phyloP scores from a whole-genome alignment of 1,139 yeast species.

The Arxiozyma heterogenica region DNA sequence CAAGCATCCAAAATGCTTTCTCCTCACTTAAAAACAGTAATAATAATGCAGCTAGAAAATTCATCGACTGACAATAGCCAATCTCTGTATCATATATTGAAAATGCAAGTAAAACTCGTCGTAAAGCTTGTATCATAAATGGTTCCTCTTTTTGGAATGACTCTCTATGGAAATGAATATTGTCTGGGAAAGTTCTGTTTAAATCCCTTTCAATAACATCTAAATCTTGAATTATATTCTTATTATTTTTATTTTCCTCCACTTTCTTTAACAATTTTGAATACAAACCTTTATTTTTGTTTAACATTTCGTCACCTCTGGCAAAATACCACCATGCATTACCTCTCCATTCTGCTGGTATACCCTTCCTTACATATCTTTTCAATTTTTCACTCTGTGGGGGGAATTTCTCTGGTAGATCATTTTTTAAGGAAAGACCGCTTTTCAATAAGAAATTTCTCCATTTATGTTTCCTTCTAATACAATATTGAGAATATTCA shows the following conservation, averaged over 20 bases:
- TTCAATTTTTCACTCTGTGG: slow-evolving; percentile 59
- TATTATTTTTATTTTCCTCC: slow-evolving; percentile 19
- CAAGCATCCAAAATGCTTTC: slow-evolving; percentile 89
- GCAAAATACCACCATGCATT: slow-evolving; percentile 95
- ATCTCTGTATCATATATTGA: slow-evolving; percentile 79
- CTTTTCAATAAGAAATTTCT: slow-evolving; percentile 48
- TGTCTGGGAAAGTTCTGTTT: slow-evolving; percentile 91
- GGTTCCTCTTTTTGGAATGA: slow-evolving; percentile 39
- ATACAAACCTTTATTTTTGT: slow-evolving; percentile 63
- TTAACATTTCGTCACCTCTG: slow-evolving; percentile 66
- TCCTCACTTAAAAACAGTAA: slow-evolving; percentile 83
- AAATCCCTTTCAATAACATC: slow-evolving; percentile 91
- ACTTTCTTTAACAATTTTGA: slow-evolving; percentile 47
- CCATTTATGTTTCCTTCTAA: slow-evolving; percentile 72
- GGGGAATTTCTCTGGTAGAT: slow-evolving; percentile 21
- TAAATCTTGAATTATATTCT: slow-evolving; percentile 46
- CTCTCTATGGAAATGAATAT: slow-evolving; percentile 53
- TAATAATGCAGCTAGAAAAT: slow-evolving; percentile 79
- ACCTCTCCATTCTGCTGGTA: slow-evolving; percentile 96
- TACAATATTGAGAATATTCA: slow-evolving; percentile 53
- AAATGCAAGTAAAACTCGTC: slow-evolving; percentile 76
- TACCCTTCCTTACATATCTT: slow-evolving; percentile 76
- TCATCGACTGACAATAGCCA: slow-evolving; percentile 92
- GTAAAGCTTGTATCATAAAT: slow-evolving; percentile 55
- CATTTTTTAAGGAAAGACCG: slow-evolving; percentile 47